Percentiles rank a stretch among this genome's conserved stretches.
Conservation (phyloP, 352 stramenopile species). For the Aphanomyces cochlioides region DNA sequence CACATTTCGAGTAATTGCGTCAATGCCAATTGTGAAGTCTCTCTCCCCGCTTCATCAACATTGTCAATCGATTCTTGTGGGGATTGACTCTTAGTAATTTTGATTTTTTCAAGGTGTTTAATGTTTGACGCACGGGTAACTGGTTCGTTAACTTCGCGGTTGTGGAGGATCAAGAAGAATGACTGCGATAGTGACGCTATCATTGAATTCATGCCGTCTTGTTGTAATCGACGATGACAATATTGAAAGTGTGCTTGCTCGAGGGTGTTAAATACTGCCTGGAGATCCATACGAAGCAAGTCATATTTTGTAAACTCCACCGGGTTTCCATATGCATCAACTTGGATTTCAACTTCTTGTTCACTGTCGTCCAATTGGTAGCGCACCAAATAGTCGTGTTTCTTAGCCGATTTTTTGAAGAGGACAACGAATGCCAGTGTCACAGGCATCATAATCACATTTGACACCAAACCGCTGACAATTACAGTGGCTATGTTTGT, state of each 20-base stretch:
- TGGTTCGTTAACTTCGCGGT: conserved; percentile 47
- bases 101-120: conserved; percentile 22
- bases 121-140: conserved; percentile 31
- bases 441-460: conserved; percentile 62
- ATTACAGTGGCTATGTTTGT: conserved; percentile 50
- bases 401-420: conserved; percentile 63
- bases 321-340: conserved; percentile 55
- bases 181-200: conserved; percentile 48
- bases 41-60: no score
- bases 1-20: no score
- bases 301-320: conserved; percentile 48
- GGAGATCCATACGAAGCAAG: conserved; percentile 52
- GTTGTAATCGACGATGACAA: conserved; percentile 41
- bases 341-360: conserved; percentile 59
- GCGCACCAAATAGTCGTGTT: conserved; percentile 58
- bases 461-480: conserved; percentile 52
- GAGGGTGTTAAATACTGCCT: conserved; percentile 46
- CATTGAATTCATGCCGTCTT: conserved; percentile 32
- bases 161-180: conserved; percentile 60
- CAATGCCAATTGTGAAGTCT: no score
- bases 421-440: conserved; percentile 61
- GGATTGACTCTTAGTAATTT: neutral
- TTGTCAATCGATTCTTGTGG: no score
- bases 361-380: conserved; percentile 61
- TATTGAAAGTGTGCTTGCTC: conserved; percentile 36